Evolutionary conservation across 2,329 filamentous ascomycete species (phyloP), one percentile per base, ranked within the genome.

Genomic region (Lecanoromycetidae sp.): DNA sequence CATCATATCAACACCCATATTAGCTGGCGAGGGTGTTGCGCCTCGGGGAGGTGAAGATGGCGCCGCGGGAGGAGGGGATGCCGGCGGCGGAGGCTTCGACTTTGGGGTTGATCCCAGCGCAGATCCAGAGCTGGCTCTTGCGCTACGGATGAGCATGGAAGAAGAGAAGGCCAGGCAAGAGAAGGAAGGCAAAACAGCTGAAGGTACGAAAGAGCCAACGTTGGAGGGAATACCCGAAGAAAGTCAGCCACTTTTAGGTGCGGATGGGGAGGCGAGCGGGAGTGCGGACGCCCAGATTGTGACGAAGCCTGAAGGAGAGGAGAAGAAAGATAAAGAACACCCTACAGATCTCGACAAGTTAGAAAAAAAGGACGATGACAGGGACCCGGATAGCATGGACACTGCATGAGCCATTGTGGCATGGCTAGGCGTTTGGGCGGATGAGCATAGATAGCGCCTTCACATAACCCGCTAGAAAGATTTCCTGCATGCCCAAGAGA

Each of bases 111-210:
- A 96, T 64, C 88, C 90, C 12, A 83, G 82, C 45, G 76, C 88
- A 59, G 91, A 98, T 61, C 91, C 91, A 3, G 91, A 98, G 65
- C 71, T 98, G 60, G 91, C 91, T 19, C 77, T 98, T 57, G 91
- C 91, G 44, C 71, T 98, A 62, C 81, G 91, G 54, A 94, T 98
- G 87, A 94, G 86, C 66, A 87, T 94, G 77, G 91, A 98, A 64
- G 91, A 98, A 63, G 91, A 98, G 68, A 93, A 93, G 71, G 88
- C 88, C 52, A 75, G 91, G 58, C 82, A 93, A 66, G 88, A 94
- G 64, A 87, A 87, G 68, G 79, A 83, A 60, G 85, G 82, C 56
- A 76, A 79, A 50, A 66, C 71, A 30, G 76, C 74, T 56, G 75
- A 77, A 35, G 76, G 84, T 45, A 78, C 79, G 56, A 90, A 88